Evolutionary conservation across 306 rosid genomes (phyloP), one percentile per base, ranked within the genome.

Genomic region (Begonia masoniana): DNA sequence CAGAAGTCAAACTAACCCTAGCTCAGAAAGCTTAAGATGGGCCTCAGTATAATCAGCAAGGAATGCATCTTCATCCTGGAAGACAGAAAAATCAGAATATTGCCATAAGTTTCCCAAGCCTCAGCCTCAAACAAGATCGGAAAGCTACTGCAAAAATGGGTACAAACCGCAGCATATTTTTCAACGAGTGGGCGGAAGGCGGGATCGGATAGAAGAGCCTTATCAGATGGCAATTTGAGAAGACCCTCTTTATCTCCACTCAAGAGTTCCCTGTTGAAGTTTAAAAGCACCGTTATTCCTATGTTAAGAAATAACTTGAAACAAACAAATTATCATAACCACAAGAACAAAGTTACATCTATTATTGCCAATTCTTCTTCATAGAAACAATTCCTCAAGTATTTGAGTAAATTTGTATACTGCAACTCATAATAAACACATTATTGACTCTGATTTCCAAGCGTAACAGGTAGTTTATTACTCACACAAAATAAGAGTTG

Each of bases 161-260:
- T 15, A 73, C 89, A 6, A 15, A 91, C 99, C 45, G 74, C 87
- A 12, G 96, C 99, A 67, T 92, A 92, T 86, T 83, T 83, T 0
- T 86, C 99, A n/a, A 92, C 99, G 17, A 92, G 87, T 5, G 96
- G 96, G 47, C 96, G 99, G 96, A 92, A 92, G 13, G 66, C 87
- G 0, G 99, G 78, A 62, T 92, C 99, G 23, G 13, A 8, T 43
- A 92, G 60, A 58, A 92, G 99, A 10, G 95, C 78, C 78, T 81
- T 92, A 56, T 92, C 99, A 52, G 79, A 43, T 54, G 85, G 84
- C 61, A 92, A 74, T 73, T 81, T 77, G 54, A 92, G 83, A 52
- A 92, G 96, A 13, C 96, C 93, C 57, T 77, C 94, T 72, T 81
- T 79, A 68, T 92, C 96, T 46, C 96, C 99, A 42, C 50, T 49